phyloP scores from a whole-genome alignment of 345 rosid species.

The Crucihimalaya himalaica region DNA sequence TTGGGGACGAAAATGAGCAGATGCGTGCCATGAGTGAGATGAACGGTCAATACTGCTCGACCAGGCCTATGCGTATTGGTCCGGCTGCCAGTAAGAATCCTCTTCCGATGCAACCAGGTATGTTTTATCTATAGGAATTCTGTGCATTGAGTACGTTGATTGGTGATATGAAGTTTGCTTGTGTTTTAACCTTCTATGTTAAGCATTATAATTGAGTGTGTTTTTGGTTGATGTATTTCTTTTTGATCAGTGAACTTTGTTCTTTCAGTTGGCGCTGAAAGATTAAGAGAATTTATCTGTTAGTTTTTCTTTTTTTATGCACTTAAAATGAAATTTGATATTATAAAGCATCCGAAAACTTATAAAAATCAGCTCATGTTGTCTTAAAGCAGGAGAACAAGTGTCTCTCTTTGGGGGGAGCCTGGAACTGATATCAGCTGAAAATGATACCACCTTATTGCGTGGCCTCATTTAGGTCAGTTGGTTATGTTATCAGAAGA shows the following conservation, averaged over 20 bases:
- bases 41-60: constrained; percentile 85
- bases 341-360: constrained; percentile 46
- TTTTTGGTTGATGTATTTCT: constrained; percentile 6
- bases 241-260: constrained; percentile 17
- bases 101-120: constrained; percentile 68
- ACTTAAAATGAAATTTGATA: constrained; percentile 57
- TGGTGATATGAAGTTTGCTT: background rate
- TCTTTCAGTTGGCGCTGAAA: constrained; percentile 50
- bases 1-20: constrained; percentile 83
- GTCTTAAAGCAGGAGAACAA: constrained; percentile 97
- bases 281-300: constrained; percentile 34
- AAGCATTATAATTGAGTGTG: constrained; percentile 38
- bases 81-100: constrained; percentile 90
- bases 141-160: background rate
- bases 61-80: constrained; percentile 92
- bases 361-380: constrained; percentile 70
- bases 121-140: constrained; percentile 1
- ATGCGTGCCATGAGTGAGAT: constrained; percentile 87
- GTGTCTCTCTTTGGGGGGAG: constrained; percentile 95
- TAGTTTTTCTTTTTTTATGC: constrained; percentile 54
- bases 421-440: constrained; percentile 96
- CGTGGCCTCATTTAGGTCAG: constrained; percentile 99
- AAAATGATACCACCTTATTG: constrained; percentile 94
- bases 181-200: background rate
- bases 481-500: constrained; percentile 70